Percentiles rank a stretch among this genome's conserved stretches.
Conservation (phyloP, 768 basidiomycete genomes). For the Plicaturopsis crispa region DNA sequence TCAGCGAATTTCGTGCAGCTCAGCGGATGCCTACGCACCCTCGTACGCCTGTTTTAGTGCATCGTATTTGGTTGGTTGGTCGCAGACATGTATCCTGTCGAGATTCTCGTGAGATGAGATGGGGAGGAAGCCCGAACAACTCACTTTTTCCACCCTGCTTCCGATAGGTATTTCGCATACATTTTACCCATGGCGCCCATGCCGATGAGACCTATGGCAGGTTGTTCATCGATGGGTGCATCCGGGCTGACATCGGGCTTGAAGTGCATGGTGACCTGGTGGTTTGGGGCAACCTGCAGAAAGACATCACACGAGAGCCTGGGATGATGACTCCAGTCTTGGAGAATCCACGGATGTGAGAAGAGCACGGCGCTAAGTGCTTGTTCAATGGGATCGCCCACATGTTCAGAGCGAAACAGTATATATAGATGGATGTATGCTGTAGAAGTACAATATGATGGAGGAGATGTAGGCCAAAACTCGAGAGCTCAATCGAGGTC, state of each 20-base stretch:
- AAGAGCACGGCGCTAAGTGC: no score
- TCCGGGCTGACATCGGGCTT: conserved; percentile 20
- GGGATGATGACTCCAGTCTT: no score
- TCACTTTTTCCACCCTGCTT: conserved; percentile 83
- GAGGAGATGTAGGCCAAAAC: no score
- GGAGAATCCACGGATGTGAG: no score
- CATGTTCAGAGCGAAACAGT: no score
- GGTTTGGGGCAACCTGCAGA: not conserved
- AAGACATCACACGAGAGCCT: no score
- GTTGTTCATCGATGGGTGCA: conserved; percentile 43
- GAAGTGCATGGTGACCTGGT: not conserved
- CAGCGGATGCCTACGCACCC: conserved; percentile 33
- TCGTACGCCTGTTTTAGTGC: conserved; percentile 50
- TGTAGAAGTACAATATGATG: no score
- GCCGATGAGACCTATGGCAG: conserved; percentile 85
- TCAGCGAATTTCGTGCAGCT: not conserved
- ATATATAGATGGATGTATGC: no score
- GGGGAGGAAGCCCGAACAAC: not conserved
- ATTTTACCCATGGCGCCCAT: conserved; percentile 98
- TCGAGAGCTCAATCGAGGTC: conserved; percentile 56
- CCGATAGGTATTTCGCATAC: conserved; percentile 76
- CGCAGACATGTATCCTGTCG: conserved; percentile 83
- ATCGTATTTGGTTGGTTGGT: conserved; percentile 68
- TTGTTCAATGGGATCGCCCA: no score
- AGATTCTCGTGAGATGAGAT: conserved; percentile 3